Evolutionary conservation across 192 early-diverging fungal genomes (phyloP).

Genomic region (Linnemannia schmuckeri): DNA sequence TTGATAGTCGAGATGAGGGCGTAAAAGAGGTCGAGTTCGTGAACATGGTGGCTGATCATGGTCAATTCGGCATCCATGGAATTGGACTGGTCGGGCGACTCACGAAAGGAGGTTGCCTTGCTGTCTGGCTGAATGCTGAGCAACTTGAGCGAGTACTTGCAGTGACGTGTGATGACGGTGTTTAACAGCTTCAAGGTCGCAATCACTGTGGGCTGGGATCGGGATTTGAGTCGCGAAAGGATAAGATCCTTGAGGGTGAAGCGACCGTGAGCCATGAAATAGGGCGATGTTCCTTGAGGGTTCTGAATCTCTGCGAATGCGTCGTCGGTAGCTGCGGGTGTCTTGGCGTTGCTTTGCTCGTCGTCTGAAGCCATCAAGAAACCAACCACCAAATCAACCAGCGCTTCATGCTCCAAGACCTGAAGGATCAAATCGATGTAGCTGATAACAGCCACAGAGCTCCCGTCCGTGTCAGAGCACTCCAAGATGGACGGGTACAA

Average conservation of each 20-base stretch:
- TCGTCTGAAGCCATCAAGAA: constrained; percentile 84
- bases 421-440: constrained; percentile 90
- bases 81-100: constrained; percentile 27
- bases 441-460: constrained; percentile 88
- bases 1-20: constrained; percentile 69
- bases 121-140: constrained; percentile 78
- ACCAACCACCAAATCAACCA: constrained; percentile 79
- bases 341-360: constrained; percentile 25
- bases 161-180: constrained; percentile 81
- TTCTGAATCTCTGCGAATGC: constrained; percentile 63
- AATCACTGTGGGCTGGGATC: constrained; percentile 88
- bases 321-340: constrained; percentile 41
- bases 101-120: constrained; percentile 58
- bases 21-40: constrained; percentile 71
- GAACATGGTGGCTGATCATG: constrained; percentile 66
- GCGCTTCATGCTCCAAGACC: constrained; percentile 77
- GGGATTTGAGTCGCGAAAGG: constrained; percentile 88
- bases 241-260: constrained; percentile 88
- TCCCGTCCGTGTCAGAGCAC: constrained; percentile 93
- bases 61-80: constrained; percentile 33
- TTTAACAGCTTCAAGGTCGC: constrained; percentile 86
- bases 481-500: constrained; percentile 88
- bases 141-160: constrained; percentile 79
- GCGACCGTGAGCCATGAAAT: constrained; percentile 64
- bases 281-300: constrained; percentile 60